These are phyloP conservation scores for Aspergillus pseudoterreus DNA, from an alignment of 2,329 filamentous ascomycete genomes.

Conservation along the genomic window DNA sequence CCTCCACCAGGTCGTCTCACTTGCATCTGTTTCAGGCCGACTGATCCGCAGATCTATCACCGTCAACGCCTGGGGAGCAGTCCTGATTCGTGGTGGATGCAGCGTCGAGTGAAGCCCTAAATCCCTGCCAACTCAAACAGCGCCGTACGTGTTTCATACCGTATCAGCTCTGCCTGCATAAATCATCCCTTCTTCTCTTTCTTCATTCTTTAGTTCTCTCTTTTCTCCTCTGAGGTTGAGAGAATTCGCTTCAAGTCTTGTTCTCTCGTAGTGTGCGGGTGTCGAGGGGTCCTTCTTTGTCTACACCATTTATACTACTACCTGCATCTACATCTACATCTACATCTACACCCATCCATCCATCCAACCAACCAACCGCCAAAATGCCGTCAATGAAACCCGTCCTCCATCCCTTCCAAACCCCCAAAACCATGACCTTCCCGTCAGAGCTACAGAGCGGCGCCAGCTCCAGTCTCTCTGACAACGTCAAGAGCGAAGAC, in stretches of 20 bases:
- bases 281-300: neutral
- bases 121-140: conserved; percentile 2
- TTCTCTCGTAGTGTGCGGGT: neutral
- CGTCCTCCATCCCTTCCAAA: conserved; percentile 40
- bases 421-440: conserved; percentile 42
- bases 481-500: conserved; percentile 51
- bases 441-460: conserved; percentile 61
- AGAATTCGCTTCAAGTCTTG: neutral
- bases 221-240: neutral
- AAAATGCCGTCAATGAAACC: conserved; percentile 34
- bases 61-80: neutral
- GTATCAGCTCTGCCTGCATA: conserved; percentile 5
- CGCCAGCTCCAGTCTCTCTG: conserved; percentile 46
- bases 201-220: conserved; percentile 1
- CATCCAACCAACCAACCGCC: neutral
- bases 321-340: neutral
- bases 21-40: too few species aligned
- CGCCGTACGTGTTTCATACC: conserved; percentile 7
- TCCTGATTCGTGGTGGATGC: conserved; percentile 10
- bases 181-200: conserved; percentile 1
- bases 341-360: neutral
- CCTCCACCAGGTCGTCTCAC: too few species aligned
- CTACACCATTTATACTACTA: neutral
- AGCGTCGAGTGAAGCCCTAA: conserved; percentile 8
- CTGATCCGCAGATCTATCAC: neutral